Base-by-base conservation (phyloP, 805 yeast genomes). In the Myxozyma neotropica region DNA sequence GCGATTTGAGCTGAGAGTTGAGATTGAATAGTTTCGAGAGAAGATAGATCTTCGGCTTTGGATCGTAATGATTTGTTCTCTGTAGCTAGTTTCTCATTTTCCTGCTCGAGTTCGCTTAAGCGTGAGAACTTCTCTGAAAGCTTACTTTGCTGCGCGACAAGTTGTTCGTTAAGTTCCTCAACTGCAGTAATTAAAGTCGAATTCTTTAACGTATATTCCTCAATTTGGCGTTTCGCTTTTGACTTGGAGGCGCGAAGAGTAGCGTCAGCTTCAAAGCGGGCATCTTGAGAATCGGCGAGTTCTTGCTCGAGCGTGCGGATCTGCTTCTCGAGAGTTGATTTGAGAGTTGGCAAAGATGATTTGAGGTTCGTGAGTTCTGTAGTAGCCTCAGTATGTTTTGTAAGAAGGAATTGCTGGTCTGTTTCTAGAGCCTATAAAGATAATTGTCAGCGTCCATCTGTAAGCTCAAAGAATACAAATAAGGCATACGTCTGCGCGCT, bases 271-370 rank as follows among this genome's bases (percentile, higher is more conserved):
- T 72, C 75, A 4, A 64, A 69, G 6, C 56, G 48, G 4, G 64
- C 62, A 5, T 68, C 64, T 17, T 57, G 55, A 13, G 65, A 52
- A 7, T 61, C 67, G 1, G 68, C 67, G 49, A 76, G 67, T 45
- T 79, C 75, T 1, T 76, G 68, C 19, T 74, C 69, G 53, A 81
- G 68, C 38, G 74, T 71, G 27, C 77, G 74, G 36, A 77, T 52
- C 66, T 72, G 60, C 57, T 68, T 29, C 53, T 72, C 71, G 53
- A 57, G 58, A 60, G 66, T 51, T 40, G 72, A 52, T 68, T 72
- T 52, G 63, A 68, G 55, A 64, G 38, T 29, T 23, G 64, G 51
- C 33, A 59, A 53, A 55, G 73, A 62, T 3, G 66, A 71, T 40
- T 73, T 70, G 8, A 72, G 50, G 3, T 68, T 61, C 3, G 58